These are phyloP conservation scores for Aspergillus sergii DNA, from an alignment of 2,329 filamentous ascomycete species.

Conservation along the genomic window DNA sequence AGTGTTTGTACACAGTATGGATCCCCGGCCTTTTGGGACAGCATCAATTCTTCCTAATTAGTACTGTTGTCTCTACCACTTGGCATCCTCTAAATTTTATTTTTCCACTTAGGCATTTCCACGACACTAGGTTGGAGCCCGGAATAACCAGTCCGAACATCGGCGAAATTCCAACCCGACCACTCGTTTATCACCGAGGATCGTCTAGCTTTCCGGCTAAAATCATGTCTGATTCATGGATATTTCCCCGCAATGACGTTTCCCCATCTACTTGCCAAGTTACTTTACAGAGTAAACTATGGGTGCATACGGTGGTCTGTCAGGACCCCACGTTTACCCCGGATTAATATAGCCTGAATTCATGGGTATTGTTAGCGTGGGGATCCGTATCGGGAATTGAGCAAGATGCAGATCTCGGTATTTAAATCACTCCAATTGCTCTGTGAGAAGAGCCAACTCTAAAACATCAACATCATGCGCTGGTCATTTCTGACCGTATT, in stretches of 20 bases:
- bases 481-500: neutral
- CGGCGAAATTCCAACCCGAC: neutral
- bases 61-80: neutral
- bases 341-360: slow-evolving; percentile 6
- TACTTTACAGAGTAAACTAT: neutral
- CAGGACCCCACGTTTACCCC: slow-evolving; percentile 1
- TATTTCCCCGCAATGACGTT: slow-evolving; percentile 1
- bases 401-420: neutral
- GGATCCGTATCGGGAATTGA: neutral
- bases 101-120: neutral
- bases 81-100: neutral
- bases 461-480: neutral
- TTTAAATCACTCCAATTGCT: neutral
- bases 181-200: neutral
- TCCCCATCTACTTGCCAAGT: neutral
- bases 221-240: neutral
- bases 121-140: neutral
- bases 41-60: neutral
- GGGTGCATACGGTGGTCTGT: neutral
- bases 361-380: neutral
- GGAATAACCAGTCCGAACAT: neutral
- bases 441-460: neutral
- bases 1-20: too few relatives aligned
- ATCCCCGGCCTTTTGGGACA: neutral
- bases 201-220: neutral